Base-by-base conservation (phyloP, 164 flowering plant genomes). In the Dillenia suffruticosa region DNA sequence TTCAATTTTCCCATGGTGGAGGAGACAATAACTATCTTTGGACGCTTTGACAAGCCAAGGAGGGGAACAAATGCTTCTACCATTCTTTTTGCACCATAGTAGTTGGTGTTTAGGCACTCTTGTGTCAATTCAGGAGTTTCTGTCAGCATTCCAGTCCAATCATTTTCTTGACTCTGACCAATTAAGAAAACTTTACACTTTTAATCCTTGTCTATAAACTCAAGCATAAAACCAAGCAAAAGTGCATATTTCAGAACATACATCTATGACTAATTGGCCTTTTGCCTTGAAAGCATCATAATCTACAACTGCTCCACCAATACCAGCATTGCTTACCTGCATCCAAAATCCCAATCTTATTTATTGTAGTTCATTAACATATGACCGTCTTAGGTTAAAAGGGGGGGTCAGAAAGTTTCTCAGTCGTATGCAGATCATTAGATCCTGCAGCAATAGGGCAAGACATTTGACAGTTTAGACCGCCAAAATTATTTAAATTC, bases 301-400 rank as follows among this genome's bases (percentile, higher is more conserved):
- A 5, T 66, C 51, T 3, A 50, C 22, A 2, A 15, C 19, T 9
- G 44, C 49, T 47, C 81, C 81, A 63, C 3, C n/a, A 48, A 72
- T 15, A 54, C 72, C 81, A 17, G 81, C 84, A 71, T 80, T 77
- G 44, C 77, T 77, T 53, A 80, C 81, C 84, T 75, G 71, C 66
- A 60, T 9, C 22, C 22, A 19, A 19, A 19, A 19, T 19, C 1
- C 22, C 22, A 19, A 19, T 19, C 22, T 19, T 19, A 19, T 19
- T 19, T 19, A 19, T 19, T 19, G 1, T 19, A 19, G 22, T 19
- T 1, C 22, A 19, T 19, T 19, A 19, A 19, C 22, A 19, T 19
- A 19, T 19, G 22, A 19, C 22, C 22, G 22, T 19, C 22, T 19
- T 19, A 1, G 22, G 22, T 19, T 19, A 19, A 19, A 19, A 19